A percentile compares a stretch with the other conserved stretches of the same genome.
Conservation (phyloP, 2,329 filamentous ascomycete species). For the Pseudogymnoascus sp. region DNA sequence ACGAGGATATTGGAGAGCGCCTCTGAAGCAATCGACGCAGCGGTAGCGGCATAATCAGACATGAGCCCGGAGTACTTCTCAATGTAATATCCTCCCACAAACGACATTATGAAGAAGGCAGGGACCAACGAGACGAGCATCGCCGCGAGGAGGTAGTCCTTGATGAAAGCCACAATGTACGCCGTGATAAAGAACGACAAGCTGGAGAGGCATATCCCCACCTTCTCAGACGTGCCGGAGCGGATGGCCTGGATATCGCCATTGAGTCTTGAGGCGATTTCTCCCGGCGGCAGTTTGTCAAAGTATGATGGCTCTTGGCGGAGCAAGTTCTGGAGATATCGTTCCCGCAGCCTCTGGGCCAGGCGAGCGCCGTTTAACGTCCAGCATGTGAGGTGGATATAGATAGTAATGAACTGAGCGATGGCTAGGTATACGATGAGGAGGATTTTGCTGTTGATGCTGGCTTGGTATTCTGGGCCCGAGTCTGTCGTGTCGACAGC, state of each 20-base stretch:
- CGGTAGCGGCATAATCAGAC: slow-evolving; percentile 39
- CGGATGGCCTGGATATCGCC: slow-evolving; percentile 50
- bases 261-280: slow-evolving; percentile 46
- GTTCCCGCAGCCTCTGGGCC: slow-evolving; percentile 44
- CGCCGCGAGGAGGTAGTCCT: slow-evolving; percentile 44
- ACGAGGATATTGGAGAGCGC: slow-evolving; percentile 42
- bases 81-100: slow-evolving; percentile 40
- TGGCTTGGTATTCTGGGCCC: slow-evolving; percentile 26
- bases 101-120: slow-evolving; percentile 29
- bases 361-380: slow-evolving; percentile 47
- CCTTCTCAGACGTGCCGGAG: slow-evolving; percentile 51
- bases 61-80: slow-evolving; percentile 37
- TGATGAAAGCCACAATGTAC: slow-evolving; percentile 52
- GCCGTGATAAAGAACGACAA: slow-evolving; percentile 50
- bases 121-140: slow-evolving; percentile 46
- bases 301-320: slow-evolving; percentile 47
- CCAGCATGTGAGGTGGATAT: slow-evolving; percentile 54
- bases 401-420: slow-evolving; percentile 55
- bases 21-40: slow-evolving; percentile 45
- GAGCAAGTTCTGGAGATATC: slow-evolving; percentile 42
- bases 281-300: slow-evolving; percentile 44
- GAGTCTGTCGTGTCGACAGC: slow-evolving; percentile 25
- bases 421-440: slow-evolving; percentile 56
- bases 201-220: slow-evolving; percentile 46
- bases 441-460: slow-evolving; percentile 51